Conservation (phyloP, 2,329 filamentous ascomycete species). For the Ciborinia camelliae region DNA sequence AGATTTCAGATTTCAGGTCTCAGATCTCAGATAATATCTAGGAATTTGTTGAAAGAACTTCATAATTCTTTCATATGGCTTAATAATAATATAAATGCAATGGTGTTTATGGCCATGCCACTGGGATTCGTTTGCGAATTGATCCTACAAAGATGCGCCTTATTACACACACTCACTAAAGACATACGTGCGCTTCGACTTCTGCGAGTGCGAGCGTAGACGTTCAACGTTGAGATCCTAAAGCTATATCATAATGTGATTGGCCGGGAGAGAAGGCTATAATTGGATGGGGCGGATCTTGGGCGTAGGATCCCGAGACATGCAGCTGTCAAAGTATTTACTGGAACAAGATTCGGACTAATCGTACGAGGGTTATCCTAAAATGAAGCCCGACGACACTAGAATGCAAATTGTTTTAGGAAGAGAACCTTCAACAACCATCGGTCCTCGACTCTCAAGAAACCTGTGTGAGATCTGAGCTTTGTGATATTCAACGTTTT, state of each 20-base stretch:
- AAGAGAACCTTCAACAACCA: neutral
- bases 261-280: neutral
- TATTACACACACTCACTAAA: neutral
- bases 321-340: slow-evolving; percentile 19
- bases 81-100: too few species aligned
- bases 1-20: neutral
- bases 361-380: neutral
- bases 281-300: slow-evolving; percentile 10
- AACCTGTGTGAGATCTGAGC: neutral
- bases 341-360: neutral
- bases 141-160: neutral
- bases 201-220: neutral
- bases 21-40: neutral
- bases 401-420: neutral
- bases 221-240: neutral
- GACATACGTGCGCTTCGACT: neutral
- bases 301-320: slow-evolving; percentile 18
- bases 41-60: neutral
- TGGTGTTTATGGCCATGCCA: neutral
- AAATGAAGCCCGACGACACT: neutral
- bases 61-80: too few species aligned
- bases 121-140: neutral
- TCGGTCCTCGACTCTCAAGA: neutral
- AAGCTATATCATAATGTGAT: neutral
- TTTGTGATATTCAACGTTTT: neutral